Percentiles rank a stretch among this genome's conserved stretches.
phyloP scores from a whole-genome alignment of 257 asterid species.

The Craterostigma plantagineum region DNA sequence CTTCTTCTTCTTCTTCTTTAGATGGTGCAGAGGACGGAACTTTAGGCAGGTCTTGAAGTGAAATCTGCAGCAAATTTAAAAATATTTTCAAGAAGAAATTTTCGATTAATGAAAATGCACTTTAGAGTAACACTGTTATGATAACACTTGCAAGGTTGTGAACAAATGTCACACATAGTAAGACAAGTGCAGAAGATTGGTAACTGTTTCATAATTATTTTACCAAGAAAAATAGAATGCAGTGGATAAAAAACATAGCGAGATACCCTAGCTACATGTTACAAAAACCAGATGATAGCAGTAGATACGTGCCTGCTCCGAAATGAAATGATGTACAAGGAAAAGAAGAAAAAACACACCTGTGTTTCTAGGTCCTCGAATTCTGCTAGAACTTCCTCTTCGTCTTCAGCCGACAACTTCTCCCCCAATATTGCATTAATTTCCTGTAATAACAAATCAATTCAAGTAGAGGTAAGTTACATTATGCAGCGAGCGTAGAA shows the following conservation, averaged over 20 bases:
- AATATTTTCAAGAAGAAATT: background rate
- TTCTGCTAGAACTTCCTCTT: slow-evolving; percentile 82
- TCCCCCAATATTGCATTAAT: slow-evolving; percentile 77
- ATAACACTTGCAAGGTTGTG: too few species aligned
- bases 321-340: background rate
- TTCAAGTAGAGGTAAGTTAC: slow-evolving; percentile 3
- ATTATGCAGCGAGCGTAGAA: background rate
- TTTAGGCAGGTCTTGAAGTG: slow-evolving; percentile 57
- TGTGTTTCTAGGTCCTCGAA: slow-evolving; percentile 75
- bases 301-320: too few species aligned
- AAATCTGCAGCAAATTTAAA: slow-evolving; percentile 20
- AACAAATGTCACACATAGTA: too few species aligned
- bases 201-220: slow-evolving; percentile 1
- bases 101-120: background rate
- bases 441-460: slow-evolving; percentile 28
- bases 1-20: slow-evolving; percentile 17
- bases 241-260: background rate
- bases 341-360: slow-evolving; percentile 23
- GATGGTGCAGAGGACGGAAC: slow-evolving; percentile 30
- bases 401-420: slow-evolving; percentile 91
- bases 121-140: too few species aligned
- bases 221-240: background rate
- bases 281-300: too few species aligned
- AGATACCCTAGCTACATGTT: too few species aligned
- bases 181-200: background rate